Base-by-base conservation (phyloP, 148 eudicot species). In the Simmondsia chinensis region DNA sequence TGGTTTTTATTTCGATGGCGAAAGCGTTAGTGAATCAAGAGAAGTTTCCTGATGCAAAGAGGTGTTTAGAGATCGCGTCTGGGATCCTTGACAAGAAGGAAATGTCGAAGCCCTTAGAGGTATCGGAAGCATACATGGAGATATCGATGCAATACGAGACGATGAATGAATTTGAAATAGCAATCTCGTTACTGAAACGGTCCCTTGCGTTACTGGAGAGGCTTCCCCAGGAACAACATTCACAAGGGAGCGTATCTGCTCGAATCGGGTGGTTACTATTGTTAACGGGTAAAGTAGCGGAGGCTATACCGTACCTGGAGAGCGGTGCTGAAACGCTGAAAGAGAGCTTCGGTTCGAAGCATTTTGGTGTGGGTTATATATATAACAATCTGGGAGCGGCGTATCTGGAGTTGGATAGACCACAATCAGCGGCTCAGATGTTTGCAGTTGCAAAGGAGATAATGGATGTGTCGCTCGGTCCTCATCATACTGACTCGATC, bases 301-400 rank as follows among this genome's bases (percentile, higher is more conserved):
- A 75, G 43, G 88, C 89, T 16, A 57, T 86, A 36, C 83, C 96
- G 1, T 82, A 68, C 54, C 62, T 93, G 71, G 99, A 93, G 56
- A 72, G 80, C 56, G 89, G 87, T 2, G 86, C 77, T 14, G 94
- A 86, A 46, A 82, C 69, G 22, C 50, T 93, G 54, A 86, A 82
- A 56, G 96, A 86, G 55, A 70, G 86, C 59, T 93, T 79, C 50
- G 99, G 94, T 19, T 33, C 81, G 11, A 82, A 79, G 66, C 99
- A 86, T 64, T 86, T 59, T 29, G 85, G 83, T 10, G 79, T 82
- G 0, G 99, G 89, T 42, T 86, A 93, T 58, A 80, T 82, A 14
- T 93, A 86, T 59, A 93, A 86, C 54, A 82, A 86, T 47, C 54
- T 93, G 50, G 99, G 96, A 14, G 96, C 89, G 4, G 96, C 96